These are phyloP conservation scores for Blastocystis sp. DNA, from an alignment of 352 stramenopile species.

Conservation along the genomic window DNA sequence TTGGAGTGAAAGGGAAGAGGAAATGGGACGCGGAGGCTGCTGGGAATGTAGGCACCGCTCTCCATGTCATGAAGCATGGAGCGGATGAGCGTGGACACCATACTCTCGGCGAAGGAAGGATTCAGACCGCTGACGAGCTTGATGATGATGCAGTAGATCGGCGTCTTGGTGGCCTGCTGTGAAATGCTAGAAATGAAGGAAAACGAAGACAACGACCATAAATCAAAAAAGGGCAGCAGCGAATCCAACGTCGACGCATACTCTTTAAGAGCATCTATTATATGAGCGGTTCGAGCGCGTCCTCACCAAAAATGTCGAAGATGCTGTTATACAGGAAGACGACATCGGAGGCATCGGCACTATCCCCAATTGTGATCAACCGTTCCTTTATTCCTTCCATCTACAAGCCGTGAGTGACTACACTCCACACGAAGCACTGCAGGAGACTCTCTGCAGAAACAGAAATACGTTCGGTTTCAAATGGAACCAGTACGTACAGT, in stretches of 20 bases:
- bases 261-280: neutral
- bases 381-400: slow-evolving; percentile 35
- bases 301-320: slow-evolving; percentile 2
- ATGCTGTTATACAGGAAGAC: slow-evolving; percentile 12
- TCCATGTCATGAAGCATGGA: neutral
- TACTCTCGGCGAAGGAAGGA: slow-evolving; percentile 3
- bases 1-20: neutral
- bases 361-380: slow-evolving; percentile 21
- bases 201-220: neutral
- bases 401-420: slow-evolving; percentile 5
- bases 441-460: neutral
- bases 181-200: slow-evolving; percentile 41
- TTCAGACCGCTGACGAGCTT: neutral
- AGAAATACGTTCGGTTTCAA: neutral
- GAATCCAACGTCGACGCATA: neutral
- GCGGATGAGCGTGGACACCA: slow-evolving; percentile 23
- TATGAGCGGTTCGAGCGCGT: neutral
- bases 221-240: slow-evolving; percentile 45
- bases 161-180: slow-evolving; percentile 38
- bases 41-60: slow-evolving; percentile 8
- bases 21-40: neutral
- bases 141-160: slow-evolving; percentile 26
- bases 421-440: neutral
- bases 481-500: neutral
- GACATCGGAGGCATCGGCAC: slow-evolving; percentile 14